Conservation (phyloP, 768 basidiomycete species). For the Postia placenta region DNA sequence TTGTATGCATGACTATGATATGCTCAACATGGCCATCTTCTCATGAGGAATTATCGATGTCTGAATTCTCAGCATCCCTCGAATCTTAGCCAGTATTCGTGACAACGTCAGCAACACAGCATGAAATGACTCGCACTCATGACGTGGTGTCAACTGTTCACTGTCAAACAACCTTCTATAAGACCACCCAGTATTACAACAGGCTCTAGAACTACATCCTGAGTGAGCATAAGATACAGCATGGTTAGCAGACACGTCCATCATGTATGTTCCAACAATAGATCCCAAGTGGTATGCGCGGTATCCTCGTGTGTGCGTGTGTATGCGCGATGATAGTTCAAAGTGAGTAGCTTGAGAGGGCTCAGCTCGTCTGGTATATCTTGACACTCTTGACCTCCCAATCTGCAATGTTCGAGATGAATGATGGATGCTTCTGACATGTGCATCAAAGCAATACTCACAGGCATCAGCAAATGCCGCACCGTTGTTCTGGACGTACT, state of each 20-base stretch:
- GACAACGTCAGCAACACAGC: background rate
- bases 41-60: too few species aligned
- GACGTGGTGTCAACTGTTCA: background rate
- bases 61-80: background rate
- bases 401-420: slow-evolving; percentile 35
- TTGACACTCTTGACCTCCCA: slow-evolving; percentile 78
- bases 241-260: too few species aligned
- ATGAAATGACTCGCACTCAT: background rate
- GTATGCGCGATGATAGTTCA: too few species aligned
- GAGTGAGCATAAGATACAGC: background rate
- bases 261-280: too few species aligned
- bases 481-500: slow-evolving; percentile 71
- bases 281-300: too few species aligned
- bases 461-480: slow-evolving; percentile 70
- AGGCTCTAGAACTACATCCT: background rate
- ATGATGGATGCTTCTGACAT: slow-evolving; percentile 5
- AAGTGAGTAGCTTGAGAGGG: background rate
- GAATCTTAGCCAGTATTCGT: too few species aligned
- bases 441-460: slow-evolving; percentile 37
- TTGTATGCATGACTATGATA: slow-evolving; percentile 21
- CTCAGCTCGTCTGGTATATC: slow-evolving; percentile 48
- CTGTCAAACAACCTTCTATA: background rate
- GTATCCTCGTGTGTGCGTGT: too few species aligned
- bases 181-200: background rate
- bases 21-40: slow-evolving; percentile 12